Conservation (phyloP, 305 asterid genomes). For the Fraxinus greggii region DNA sequence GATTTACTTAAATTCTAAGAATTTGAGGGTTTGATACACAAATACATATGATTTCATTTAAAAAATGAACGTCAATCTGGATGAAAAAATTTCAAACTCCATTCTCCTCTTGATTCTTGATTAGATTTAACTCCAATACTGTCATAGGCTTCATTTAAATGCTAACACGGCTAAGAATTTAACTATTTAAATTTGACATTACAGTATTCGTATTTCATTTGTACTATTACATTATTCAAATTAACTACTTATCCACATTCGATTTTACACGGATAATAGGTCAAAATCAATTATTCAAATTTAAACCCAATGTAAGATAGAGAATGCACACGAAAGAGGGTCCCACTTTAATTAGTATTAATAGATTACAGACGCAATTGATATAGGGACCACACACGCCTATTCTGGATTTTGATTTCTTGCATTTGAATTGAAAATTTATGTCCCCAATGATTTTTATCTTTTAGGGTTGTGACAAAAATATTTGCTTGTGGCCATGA, state of each 20-base stretch:
- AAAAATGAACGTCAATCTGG: background rate
- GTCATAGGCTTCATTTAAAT: too few relatives aligned
- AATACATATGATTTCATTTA: background rate
- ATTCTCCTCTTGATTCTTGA: background rate
- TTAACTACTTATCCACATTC: background rate
- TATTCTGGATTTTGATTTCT: background rate
- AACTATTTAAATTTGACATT: too few relatives aligned
- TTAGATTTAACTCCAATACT: too few relatives aligned
- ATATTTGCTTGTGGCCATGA: background rate
- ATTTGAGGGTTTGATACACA: background rate
- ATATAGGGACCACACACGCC: constrained; percentile 14
- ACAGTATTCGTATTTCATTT: background rate
- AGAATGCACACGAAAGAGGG: constrained; percentile 16
- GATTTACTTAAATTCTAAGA: background rate
- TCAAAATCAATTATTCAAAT: constrained; percentile 4
- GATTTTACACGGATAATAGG: background rate
- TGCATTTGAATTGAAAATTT: background rate
- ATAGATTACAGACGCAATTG: constrained; percentile 11
- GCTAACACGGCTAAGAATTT: background rate
- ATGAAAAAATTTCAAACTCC: background rate
- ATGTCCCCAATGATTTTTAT: background rate
- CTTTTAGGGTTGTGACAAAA: background rate
- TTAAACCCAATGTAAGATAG: background rate
- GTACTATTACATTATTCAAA: background rate
- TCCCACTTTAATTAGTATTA: constrained; percentile 16